Evolutionary conservation across 768 basidiomycete species (phyloP), one percentile per base, ranked within the genome.

Genomic region (Termitomyces sp.): DNA sequence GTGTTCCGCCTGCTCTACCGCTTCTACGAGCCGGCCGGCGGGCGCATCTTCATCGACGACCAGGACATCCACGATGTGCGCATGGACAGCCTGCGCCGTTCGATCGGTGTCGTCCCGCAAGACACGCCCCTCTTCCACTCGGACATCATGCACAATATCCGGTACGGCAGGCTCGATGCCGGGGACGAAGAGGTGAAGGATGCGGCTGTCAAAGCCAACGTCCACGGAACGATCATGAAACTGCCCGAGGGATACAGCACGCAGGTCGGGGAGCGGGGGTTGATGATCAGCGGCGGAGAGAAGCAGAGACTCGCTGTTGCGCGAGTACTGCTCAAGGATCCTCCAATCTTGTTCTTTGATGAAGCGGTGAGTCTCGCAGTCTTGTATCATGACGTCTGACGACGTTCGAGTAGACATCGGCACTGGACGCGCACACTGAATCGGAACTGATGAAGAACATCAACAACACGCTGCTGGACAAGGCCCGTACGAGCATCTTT

Each of bases 211-310:
- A 88, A 89, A 72, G 97, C 97, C 39, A 92, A 92, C 64, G 90
- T 98, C 22, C 88, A 94, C 64, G 75, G 87, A 15, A 86, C 92
- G 3, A 82, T 99, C 56, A 75, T 81, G 75, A 77, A 82, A 36
- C 73, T 99, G 34, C 94, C 95, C 0, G 91, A 94, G 5, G 86
- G 87, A 56, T 99, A 97, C 70, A 66, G 73, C 41, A 98, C 97
- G 2, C 88, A 88, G 65, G 97, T 99, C 24, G 97, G 97, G 1
- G 97, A 99, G 73, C 76, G 97, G 41, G 97, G 97, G 5, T 70
- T 98, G 68, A 99, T 99, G 97, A 92, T 99, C 49, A 95, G 92
- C 37, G 97, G 97, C 0, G 97, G 97, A 1, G 97, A 99, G 80
- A 99, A 99, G 73, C 97, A 99, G 77, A 74, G 97, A 51, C 72